Base-by-base conservation (phyloP, 306 rosid genomes). In the Bauhinia variegata region DNA sequence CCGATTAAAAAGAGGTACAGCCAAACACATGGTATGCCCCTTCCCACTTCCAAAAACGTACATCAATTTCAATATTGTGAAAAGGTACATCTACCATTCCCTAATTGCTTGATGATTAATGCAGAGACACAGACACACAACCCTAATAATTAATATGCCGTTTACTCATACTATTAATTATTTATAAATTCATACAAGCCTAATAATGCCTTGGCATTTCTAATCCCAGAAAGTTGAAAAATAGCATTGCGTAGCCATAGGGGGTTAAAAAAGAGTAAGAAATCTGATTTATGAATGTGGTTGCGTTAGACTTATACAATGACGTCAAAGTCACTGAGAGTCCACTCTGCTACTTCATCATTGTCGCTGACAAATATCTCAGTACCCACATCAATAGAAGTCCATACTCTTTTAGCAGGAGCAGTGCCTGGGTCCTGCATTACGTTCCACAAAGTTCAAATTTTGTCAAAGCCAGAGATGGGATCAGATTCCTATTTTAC, bases 321-420 rank as follows among this genome's bases (percentile, higher is more conserved):
- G 44, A 87, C 88, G 28, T 90, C 88, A 54, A 85, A 85, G 59
- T 80, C 83, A 44, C 83, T 82, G 13, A 90, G 56, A 58, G 65
- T 87, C 96, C 96, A 90, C 66, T 90, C 95, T 65, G 92, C 96
- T 4, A 78, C 84, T 82, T 85, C 91, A 57, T 83, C 88, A 71
- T 72, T 75, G 73, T 76, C 67, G 43, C 91, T 88, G 7, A 84
- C 80, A 68, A 76, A 91, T 65, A 91, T 84, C 80, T 91, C 95
- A 13, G 92, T 82, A 6, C 97, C 95, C 3, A 75, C 68, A 73
- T 91, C 97, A 34, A 86, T 66, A 2, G 97, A 91, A 13, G 83
- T 79, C 91, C 95, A 86, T 70, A 86, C 62, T 72, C 95, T 91
- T 75, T 73, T 78, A 0, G 97, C 89, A 13, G 97, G 82, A 61